phyloP scores from a whole-genome alignment of 768 basidiomycete species.

The Strobilomyces dryophilus region DNA sequence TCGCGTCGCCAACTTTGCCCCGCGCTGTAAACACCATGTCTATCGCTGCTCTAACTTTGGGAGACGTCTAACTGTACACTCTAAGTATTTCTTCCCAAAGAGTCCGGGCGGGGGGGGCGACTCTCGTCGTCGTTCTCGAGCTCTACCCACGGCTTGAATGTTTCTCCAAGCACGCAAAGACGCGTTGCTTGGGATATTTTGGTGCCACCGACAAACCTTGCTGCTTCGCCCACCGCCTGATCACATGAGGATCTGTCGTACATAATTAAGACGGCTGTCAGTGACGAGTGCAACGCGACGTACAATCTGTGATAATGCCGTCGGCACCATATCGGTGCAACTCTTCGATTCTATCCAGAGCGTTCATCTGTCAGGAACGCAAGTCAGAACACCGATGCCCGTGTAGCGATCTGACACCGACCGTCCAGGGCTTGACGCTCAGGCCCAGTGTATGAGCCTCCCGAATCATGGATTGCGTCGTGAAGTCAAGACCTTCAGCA shows the following conservation, averaged over 20 bases:
- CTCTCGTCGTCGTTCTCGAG: neutral
- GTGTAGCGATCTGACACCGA: conserved; percentile 28
- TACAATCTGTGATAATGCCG: conserved; percentile 75
- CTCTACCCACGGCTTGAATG: conserved; percentile 27
- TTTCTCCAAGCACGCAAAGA: conserved; percentile 57
- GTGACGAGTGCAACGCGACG: conserved; percentile 4
- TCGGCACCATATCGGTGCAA: conserved; percentile 60
- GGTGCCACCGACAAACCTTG: conserved; percentile 51
- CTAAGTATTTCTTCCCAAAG: neutral
- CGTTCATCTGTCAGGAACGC: conserved; percentile 46
- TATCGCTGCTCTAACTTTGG: neutral
- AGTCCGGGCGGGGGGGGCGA: neutral
- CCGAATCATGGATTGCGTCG: conserved; percentile 64
- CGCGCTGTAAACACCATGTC: too few species aligned
- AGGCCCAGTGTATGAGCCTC: conserved; percentile 61
- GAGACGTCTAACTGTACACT: neutral
- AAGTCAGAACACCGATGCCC: neutral
- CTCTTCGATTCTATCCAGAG: conserved; percentile 56
- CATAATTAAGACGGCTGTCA: neutral
- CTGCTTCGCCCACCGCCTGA: conserved; percentile 56
- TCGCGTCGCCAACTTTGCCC: too few species aligned
- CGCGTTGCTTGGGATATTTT: conserved; percentile 52
- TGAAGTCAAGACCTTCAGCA: conserved; percentile 49
- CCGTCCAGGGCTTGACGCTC: conserved; percentile 71
- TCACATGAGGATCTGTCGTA: conserved; percentile 45